Evolutionary conservation across 176 grass and related monocot genomes (phyloP).

Genomic region (Tillandsia fasciculata): DNA sequence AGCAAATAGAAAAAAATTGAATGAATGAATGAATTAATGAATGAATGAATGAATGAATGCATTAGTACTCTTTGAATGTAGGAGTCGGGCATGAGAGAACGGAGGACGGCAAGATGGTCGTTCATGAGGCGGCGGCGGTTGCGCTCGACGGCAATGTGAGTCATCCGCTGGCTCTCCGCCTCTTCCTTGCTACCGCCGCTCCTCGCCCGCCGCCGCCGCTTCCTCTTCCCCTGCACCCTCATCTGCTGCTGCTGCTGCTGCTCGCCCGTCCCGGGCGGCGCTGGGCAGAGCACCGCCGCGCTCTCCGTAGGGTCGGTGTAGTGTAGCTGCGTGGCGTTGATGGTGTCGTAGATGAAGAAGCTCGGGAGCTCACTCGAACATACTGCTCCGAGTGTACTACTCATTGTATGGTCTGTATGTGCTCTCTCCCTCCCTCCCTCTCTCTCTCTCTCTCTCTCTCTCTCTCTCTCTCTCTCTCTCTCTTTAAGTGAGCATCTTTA

Average conservation of each 20-base stretch:
- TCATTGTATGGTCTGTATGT: conserved; percentile 18
- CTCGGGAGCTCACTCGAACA: conserved; percentile 28
- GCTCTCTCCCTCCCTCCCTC: neutral
- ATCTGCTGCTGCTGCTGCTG: neutral
- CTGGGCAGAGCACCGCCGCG: too few relatives aligned
- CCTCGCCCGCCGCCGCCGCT: conserved; percentile 13
- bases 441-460: neutral
- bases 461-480: neutral
- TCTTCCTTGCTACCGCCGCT: conserved; percentile 14
- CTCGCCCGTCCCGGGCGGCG: neutral
- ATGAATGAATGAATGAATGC: too few relatives aligned
- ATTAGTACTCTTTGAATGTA: conserved; percentile 20
- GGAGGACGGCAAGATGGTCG: conserved; percentile 22
- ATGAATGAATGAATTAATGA: too few relatives aligned
- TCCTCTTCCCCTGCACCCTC: conserved; percentile 2
- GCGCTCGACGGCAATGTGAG: conserved; percentile 29
- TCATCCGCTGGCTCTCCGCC: conserved; percentile 26
- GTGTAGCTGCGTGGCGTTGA: conserved; percentile 37
- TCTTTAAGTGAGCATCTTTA: neutral
- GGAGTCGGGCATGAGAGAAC: conserved; percentile 21
- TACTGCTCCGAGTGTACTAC: conserved; percentile 48
- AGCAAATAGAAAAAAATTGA: too few relatives aligned
- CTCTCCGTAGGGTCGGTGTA: neutral
- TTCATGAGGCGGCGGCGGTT: conserved; percentile 28
- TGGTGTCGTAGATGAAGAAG: conserved; percentile 60